Percentiles rank a stretch among this genome's conserved stretches.
Evolutionary conservation across 805 yeast genomes (phyloP).

Genomic region (Saccharomycopsis fodiens): DNA sequence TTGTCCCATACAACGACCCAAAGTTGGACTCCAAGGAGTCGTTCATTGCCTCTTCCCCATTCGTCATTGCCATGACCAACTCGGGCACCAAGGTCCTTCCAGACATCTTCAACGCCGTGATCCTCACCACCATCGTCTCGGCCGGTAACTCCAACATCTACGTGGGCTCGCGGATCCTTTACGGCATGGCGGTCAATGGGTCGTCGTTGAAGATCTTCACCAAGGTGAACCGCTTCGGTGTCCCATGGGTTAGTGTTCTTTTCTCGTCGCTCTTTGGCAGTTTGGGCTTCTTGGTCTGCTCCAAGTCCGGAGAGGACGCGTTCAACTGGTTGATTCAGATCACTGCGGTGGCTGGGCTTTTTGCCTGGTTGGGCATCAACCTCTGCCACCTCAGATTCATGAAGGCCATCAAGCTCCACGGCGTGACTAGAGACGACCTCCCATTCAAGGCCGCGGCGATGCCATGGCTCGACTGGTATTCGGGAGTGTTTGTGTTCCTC

Average conservation of each 20-base stretch:
- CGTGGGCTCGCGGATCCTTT: constrained; percentile 47
- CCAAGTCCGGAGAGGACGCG: constrained; percentile 41
- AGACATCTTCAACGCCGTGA: constrained; percentile 47
- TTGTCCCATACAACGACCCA: constrained; percentile 57
- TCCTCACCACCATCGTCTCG: constrained; percentile 43
- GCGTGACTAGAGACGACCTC: constrained; percentile 56
- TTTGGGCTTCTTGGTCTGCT: constrained; percentile 50
- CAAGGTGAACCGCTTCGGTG: constrained; percentile 59
- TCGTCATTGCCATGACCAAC: constrained; percentile 56
- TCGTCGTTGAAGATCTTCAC: constrained; percentile 47
- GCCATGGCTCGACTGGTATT: constrained; percentile 63
- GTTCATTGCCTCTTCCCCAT: constrained; percentile 53
- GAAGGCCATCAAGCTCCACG: constrained; percentile 52
- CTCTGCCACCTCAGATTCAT: constrained; percentile 64
- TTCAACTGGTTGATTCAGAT: constrained; percentile 70
- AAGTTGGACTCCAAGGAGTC: constrained; percentile 30
- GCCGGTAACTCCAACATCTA: constrained; percentile 55
- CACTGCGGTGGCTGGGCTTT: constrained; percentile 70
- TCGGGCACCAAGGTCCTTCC: constrained; percentile 49
- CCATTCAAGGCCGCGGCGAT: constrained; percentile 70
- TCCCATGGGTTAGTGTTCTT: constrained; percentile 49
- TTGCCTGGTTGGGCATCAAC: constrained; percentile 64
- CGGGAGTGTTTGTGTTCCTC: constrained; percentile 43
- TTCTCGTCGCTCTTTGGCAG: constrained; percentile 55
- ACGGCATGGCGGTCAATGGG: constrained; percentile 43